Percentiles rank a stretch among this genome's conserved stretches.
phyloP scores from a whole-genome alignment of 1,284 basidiomycete genomes.

The Malassezia pachydermatis region DNA sequence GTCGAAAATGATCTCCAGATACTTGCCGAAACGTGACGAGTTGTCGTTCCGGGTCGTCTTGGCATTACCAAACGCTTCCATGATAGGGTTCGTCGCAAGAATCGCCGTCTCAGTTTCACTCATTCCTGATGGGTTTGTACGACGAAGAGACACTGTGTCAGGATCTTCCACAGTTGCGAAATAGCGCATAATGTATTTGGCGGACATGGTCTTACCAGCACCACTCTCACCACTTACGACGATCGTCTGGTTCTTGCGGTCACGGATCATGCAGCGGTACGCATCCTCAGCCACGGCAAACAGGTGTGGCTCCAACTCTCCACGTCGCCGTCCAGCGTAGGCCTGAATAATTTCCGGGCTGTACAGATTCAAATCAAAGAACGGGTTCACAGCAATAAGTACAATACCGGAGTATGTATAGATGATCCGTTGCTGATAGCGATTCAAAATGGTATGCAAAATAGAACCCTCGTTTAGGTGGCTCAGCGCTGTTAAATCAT shows the following conservation, averaged over 20 bases:
- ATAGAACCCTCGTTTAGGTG: slow-evolving; percentile 95
- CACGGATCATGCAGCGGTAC: slow-evolving; percentile 91
- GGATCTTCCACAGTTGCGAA: slow-evolving; percentile 92
- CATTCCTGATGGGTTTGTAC: slow-evolving; percentile 53
- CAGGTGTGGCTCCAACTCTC: slow-evolving; percentile 91
- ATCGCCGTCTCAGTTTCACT: slow-evolving; percentile 95
- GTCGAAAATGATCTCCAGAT: slow-evolving; percentile 97
- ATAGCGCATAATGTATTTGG: slow-evolving; percentile 99
- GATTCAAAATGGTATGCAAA: slow-evolving; percentile 88
- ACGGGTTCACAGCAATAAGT: slow-evolving; percentile 96
- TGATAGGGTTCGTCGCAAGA: slow-evolving; percentile 93
- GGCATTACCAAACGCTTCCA: slow-evolving; percentile 97
- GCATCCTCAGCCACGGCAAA: slow-evolving; percentile 99
- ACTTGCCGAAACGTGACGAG: slow-evolving; percentile 96
- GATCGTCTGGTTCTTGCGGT: slow-evolving; percentile 91
- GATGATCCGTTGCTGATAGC: slow-evolving; percentile 92
- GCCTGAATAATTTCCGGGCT: slow-evolving; percentile 94
- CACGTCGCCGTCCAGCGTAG: slow-evolving; percentile 81
- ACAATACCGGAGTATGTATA: slow-evolving; percentile 98
- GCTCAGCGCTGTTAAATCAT: slow-evolving; percentile 92
- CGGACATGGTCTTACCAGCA: slow-evolving; percentile 97
- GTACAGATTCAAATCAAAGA: slow-evolving; percentile 63
- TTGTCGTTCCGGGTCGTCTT: slow-evolving; percentile 99
- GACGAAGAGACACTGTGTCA: slow-evolving; percentile 50
- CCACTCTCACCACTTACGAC: slow-evolving; percentile 98